Conservation (phyloP, 2,329 filamentous ascomycete species). For the Scytalidium sp. region DNA sequence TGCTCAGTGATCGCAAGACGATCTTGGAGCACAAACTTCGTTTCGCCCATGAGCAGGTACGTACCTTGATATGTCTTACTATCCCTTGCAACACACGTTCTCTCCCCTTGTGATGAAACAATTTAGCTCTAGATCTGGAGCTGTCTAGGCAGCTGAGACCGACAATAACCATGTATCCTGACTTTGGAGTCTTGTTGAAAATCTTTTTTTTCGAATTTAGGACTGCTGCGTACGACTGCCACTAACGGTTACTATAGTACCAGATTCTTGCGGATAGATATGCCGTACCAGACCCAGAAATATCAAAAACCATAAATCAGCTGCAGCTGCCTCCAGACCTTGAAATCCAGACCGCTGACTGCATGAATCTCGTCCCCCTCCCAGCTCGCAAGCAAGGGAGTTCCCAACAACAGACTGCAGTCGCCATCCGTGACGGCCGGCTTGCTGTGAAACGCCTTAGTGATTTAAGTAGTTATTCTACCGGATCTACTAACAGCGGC, state of each 20-base stretch:
- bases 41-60: constrained; percentile 65
- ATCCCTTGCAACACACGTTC: constrained; percentile 2
- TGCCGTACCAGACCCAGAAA: constrained; percentile 61
- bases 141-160: constrained; percentile 58
- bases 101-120: constrained; percentile 42
- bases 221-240: too few species aligned
- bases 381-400: constrained; percentile 20
- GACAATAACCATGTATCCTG: constrained; percentile 56
- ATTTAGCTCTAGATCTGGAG: constrained; percentile 84
- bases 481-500: constrained; percentile 39
- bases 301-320: constrained; percentile 64
- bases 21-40: constrained; percentile 65
- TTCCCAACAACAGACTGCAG: constrained; percentile 55
- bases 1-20: constrained; percentile 59
- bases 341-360: constrained; percentile 19
- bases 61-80: constrained; percentile 22
- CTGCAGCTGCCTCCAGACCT: constrained; percentile 59
- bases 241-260: constrained; percentile 48
- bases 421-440: constrained; percentile 63
- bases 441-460: constrained; percentile 53
- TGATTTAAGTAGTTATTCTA: constrained; percentile 38
- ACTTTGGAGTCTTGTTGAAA: constrained; percentile 39
- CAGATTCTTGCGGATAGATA: constrained; percentile 66
- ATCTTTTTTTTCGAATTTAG: too few species aligned
- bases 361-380: constrained; percentile 25